Percentiles rank a stretch among this genome's conserved stretches.
Conservation (phyloP, 192 early-diverging fungal genomes). For the Radiomyces spectabilis region DNA sequence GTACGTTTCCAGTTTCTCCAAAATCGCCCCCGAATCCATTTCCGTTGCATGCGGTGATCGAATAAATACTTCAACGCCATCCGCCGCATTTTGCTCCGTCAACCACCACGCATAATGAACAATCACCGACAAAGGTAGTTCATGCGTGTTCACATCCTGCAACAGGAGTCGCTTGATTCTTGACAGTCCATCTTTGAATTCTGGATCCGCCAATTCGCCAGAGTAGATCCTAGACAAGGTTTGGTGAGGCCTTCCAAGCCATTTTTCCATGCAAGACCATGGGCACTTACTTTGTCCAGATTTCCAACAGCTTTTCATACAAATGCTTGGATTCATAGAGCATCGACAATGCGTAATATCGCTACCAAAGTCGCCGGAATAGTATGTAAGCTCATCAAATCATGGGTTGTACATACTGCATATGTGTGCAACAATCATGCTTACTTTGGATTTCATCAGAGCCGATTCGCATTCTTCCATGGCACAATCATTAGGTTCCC, state of each 20-base stretch:
- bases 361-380: constrained; percentile 14
- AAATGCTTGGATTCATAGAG: constrained; percentile 48
- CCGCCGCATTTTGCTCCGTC: constrained; percentile 28
- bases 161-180: constrained; percentile 34
- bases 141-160: constrained; percentile 14
- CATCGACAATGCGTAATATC: constrained; percentile 53
- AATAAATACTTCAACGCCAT: constrained; percentile 38
- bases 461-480: constrained; percentile 37
- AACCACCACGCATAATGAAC: constrained; percentile 48
- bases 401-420: too few relatives aligned
- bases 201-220: constrained; percentile 41
- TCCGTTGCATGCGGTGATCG: constrained; percentile 9
- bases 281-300: constrained; percentile 56
- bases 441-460: constrained; percentile 39
- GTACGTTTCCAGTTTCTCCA: constrained; percentile 20
- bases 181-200: constrained; percentile 34
- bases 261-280: too few relatives aligned
- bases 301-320: constrained; percentile 42
- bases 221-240: constrained; percentile 35
- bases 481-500: constrained; percentile 38
- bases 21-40: constrained; percentile 28
- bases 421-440: not conserved
- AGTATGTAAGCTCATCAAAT: not conserved
- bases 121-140: constrained; percentile 21
- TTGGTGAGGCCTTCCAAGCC: too few relatives aligned